phyloP scores from a whole-genome alignment of 495 filamentous ascomycete genomes.

The Penicillium alfredii region DNA sequence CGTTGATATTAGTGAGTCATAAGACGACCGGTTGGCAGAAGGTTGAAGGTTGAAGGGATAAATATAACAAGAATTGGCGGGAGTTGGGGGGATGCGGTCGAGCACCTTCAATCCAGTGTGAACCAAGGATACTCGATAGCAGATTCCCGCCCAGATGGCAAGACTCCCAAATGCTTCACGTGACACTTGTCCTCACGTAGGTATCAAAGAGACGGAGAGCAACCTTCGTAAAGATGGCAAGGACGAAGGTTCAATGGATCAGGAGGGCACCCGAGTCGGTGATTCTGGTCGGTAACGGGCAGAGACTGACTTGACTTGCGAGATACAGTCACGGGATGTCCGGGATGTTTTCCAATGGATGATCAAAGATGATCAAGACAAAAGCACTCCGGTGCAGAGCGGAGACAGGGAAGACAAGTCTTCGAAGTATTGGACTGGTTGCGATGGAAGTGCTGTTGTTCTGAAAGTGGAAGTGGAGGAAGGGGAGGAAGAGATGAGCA shows the following conservation, averaged over 20 bases:
- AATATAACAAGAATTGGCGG: conserved; percentile 26
- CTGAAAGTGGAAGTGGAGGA: not conserved
- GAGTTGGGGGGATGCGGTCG: conserved; percentile 20
- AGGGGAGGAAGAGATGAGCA: conserved; percentile 10
- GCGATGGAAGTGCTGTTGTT: conserved; percentile 2
- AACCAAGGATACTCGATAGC: conserved; percentile 15
- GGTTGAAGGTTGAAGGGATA: conserved; percentile 3
- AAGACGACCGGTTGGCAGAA: conserved; percentile 17
- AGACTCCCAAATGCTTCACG: conserved; percentile 13
- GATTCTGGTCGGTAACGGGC: not conserved
- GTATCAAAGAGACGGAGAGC: conserved; percentile 4
- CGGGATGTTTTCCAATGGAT: no score
- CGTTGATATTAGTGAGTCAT: conserved; percentile 38
- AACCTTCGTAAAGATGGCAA: conserved; percentile 13
- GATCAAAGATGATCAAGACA: no score
- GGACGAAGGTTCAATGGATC: conserved; percentile 17
- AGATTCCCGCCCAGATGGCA: conserved; percentile 4
- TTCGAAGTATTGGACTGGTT: conserved; percentile 11
- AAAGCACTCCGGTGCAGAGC: not conserved
- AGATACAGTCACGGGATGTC: no score
- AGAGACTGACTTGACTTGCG: no score
- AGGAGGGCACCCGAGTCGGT: conserved; percentile 6
- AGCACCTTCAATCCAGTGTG: conserved; percentile 8
- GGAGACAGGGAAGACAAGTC: conserved; percentile 8
- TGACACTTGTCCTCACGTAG: not conserved